Evolutionary conservation across 2,329 filamentous ascomycete genomes (phyloP), one percentile per base, ranked within the genome.

Genomic region (Aspergillus fructus): DNA sequence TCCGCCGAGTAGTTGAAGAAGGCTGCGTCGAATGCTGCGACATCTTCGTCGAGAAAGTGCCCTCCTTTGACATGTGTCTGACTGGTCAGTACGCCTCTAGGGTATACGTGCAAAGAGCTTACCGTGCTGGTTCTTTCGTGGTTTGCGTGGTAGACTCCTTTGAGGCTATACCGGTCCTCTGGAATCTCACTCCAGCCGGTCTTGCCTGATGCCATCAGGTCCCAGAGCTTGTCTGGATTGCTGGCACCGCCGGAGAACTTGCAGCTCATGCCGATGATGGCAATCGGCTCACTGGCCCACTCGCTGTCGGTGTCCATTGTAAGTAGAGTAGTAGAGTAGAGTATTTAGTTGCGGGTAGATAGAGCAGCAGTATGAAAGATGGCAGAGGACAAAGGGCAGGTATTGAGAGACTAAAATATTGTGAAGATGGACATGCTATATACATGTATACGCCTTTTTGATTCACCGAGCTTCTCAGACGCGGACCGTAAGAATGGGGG

Each of bases 31-130:
- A 53, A 53, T 4, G 27, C 11, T 7, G 17, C 42, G 6, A 47
- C 17, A 21, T 53, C 51, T 13, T 53, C 40, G 5, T 37, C n/a
- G 5, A 53, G 40, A 12, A 53, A 71, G 19, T 59, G 42, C 4
- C 52, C 59, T 3, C 56, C 53, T 7, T 24, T 33, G 39, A 61
- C 56, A 43, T 61, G 42, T 7, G 23, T 48, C 56, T 59, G 23
- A 4, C 40, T 19, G 41, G 19, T 49, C 19, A 45, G 21, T 45
- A 8, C 7, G 8, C 6, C 6, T 23, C 41, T 13, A 13, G 5
- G 21, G 3, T 21, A 21, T 15, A 7, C 13, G 8, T 24, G 6
- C 4, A 17, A 11, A 23, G 21, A 37, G 37, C 21, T 43, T 6
- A 5, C n/a, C 12, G 27, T 40, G 37, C n/a, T 13, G n/a, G 17